Evolutionary conservation across 2,329 filamentous ascomycete species (phyloP).

Genomic region (Trichoderma arundinaceum): DNA sequence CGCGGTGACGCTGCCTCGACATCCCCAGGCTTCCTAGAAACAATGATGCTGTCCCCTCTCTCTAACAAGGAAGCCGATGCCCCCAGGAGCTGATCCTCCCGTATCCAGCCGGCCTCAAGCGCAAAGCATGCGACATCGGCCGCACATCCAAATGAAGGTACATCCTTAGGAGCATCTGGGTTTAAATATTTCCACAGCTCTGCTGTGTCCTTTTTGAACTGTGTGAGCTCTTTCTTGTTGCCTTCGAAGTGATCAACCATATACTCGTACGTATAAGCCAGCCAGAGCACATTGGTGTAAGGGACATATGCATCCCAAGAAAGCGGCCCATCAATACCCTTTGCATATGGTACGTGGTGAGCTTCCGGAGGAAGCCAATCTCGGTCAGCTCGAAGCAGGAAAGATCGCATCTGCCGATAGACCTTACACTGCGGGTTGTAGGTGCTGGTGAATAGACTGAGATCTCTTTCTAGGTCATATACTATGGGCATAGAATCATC

Average conservation of each 20-base stretch:
- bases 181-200: slow-evolving; percentile 62
- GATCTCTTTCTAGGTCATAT: slow-evolving; percentile 65
- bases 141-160: slow-evolving; percentile 60
- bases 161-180: slow-evolving; percentile 53
- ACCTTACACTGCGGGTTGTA: slow-evolving; percentile 65
- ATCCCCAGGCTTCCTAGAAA: slow-evolving; percentile 40
- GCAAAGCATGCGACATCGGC: slow-evolving; percentile 63
- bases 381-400: slow-evolving; percentile 58
- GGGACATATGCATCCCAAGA: slow-evolving; percentile 62
- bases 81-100: slow-evolving; percentile 57
- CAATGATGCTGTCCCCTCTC: slow-evolving; percentile 51
- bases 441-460: slow-evolving; percentile 64
- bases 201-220: slow-evolving; percentile 55
- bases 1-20: slow-evolving; percentile 35
- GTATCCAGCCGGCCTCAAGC: slow-evolving; percentile 63
- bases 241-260: slow-evolving; percentile 55
- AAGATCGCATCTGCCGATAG: slow-evolving; percentile 67
- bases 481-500: slow-evolving; percentile 52
- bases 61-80: slow-evolving; percentile 45
- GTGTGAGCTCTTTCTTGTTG: slow-evolving; percentile 50
- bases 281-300: slow-evolving; percentile 70
- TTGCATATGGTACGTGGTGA: slow-evolving; percentile 55
- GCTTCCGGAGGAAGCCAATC: slow-evolving; percentile 54
- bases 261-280: slow-evolving; percentile 66
- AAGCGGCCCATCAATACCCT: slow-evolving; percentile 54